Evolutionary conservation across 2,329 filamentous ascomycete genomes (phyloP).

Genomic region (Cladobotryum mycophilum): DNA sequence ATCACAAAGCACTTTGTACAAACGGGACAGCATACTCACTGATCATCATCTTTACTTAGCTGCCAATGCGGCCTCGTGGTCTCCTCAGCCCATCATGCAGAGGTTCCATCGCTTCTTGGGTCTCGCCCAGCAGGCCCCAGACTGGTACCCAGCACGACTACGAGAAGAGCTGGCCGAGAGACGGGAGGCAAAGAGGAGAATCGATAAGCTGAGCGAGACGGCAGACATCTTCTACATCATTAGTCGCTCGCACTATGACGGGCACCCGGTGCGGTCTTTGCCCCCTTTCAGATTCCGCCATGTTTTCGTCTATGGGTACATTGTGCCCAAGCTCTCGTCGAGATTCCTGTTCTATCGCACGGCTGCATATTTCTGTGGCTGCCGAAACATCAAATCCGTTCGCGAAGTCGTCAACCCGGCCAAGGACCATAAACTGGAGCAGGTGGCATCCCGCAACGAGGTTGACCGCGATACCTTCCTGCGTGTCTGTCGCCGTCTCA

Average conservation of each 20-base stretch:
- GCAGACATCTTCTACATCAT: slow-evolving; percentile 38
- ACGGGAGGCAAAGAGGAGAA: slow-evolving; percentile 21
- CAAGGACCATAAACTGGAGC: slow-evolving; percentile 29
- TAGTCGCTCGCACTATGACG: slow-evolving; percentile 33
- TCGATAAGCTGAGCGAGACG: slow-evolving; percentile 35
- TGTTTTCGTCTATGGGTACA: slow-evolving; percentile 31
- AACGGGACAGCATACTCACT: too few species aligned
- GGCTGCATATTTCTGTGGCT: slow-evolving; percentile 27
- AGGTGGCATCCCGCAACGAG: slow-evolving; percentile 32
- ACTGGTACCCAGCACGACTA: slow-evolving; percentile 35
- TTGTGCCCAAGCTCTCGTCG: slow-evolving; percentile 37
- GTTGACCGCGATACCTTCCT: slow-evolving; percentile 28
- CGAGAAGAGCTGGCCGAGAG: slow-evolving; percentile 33
- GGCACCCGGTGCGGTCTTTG: slow-evolving; percentile 24
- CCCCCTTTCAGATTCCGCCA: slow-evolving; percentile 20
- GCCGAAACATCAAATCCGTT: slow-evolving; percentile 19
- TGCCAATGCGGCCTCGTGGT: too few species aligned
- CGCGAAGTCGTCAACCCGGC: slow-evolving; percentile 39
- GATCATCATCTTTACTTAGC: too few species aligned
- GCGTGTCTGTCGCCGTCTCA: slow-evolving; percentile 19
- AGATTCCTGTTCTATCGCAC: slow-evolving; percentile 36
- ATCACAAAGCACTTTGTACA: too few species aligned
- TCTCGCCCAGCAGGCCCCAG: slow-evolving; percentile 26
- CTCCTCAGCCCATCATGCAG: too few species aligned
- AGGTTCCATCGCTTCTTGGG: slow-evolving; percentile 12